Percentiles rank a stretch among this genome's conserved stretches.
Conservation (phyloP, 495 filamentous ascomycete genomes). For the Neurospora discreta region DNA sequence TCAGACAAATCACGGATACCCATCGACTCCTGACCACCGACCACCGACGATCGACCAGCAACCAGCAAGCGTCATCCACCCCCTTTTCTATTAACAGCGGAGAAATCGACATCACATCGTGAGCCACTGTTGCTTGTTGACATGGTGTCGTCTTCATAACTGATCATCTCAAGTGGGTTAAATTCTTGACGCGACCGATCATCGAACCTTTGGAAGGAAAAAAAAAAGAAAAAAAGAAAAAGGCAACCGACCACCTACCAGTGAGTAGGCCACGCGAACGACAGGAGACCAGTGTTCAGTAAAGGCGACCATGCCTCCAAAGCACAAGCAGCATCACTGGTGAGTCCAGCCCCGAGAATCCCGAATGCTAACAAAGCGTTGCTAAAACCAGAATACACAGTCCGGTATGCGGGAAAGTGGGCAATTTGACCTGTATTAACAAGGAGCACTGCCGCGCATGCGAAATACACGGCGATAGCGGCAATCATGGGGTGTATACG, state of each 20-base stretch:
- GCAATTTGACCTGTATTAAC: background rate
- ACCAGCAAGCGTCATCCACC: background rate
- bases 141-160: background rate
- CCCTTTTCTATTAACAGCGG: background rate
- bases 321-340: background rate
- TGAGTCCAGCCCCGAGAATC: background rate
- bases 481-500: background rate
- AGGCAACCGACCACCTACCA: background rate
- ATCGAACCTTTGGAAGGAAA: too few species aligned
- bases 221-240: too few species aligned
- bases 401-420: background rate
- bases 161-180: background rate
- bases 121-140: background rate
- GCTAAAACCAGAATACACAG: background rate
- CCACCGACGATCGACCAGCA: background rate
- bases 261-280: background rate
- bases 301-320: background rate
- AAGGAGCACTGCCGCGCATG: background rate
- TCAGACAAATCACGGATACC: background rate
- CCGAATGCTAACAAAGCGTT: background rate
- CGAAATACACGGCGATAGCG: background rate
- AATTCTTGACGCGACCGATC: background rate
- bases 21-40: background rate
- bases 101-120: background rate
- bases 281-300: background rate